These are phyloP conservation scores for Tolypocladium guangdongense DNA, from an alignment of 2,329 filamentous ascomycete species.

Conservation along the genomic window DNA sequence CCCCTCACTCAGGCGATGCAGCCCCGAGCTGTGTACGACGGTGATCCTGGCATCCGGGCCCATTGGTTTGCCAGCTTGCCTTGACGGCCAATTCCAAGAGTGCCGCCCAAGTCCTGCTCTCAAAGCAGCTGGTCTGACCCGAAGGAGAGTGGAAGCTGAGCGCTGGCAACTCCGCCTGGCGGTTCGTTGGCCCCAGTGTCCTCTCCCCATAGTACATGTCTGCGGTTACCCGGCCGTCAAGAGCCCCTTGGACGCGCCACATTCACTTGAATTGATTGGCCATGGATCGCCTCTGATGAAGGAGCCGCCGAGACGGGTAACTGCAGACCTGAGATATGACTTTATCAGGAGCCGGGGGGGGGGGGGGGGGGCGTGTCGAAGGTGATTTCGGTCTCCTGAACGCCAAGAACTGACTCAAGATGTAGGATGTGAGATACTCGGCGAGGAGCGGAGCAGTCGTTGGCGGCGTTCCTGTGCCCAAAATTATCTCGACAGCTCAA, in stretches of 20 bases:
- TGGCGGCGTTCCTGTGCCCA: not conserved
- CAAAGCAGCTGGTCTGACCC: not conserved
- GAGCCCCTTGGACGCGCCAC: not conserved
- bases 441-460: not conserved
- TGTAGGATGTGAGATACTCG: not conserved
- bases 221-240: conserved; percentile 4
- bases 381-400: not conserved
- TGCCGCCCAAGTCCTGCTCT: not conserved
- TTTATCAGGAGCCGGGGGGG: not conserved
- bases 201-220: not conserved
- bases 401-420: not conserved
- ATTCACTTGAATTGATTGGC: conserved; percentile 1
- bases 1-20: not conserved
- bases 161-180: not conserved
- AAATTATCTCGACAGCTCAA: not conserved
- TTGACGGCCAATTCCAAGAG: not conserved
- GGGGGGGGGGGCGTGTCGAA: not conserved
- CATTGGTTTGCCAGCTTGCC: not conserved
- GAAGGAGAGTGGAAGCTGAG: not conserved
- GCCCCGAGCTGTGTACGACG: not conserved
- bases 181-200: not conserved
- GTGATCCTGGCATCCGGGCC: not conserved
- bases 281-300: conserved; percentile 3
- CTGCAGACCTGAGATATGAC: conserved; percentile 8
- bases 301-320: conserved; percentile 9